Percentiles rank a stretch among this genome's conserved stretches.
Conservation (phyloP, 129 eudicot species). For the Rutidosis leptorrhynchoides region DNA sequence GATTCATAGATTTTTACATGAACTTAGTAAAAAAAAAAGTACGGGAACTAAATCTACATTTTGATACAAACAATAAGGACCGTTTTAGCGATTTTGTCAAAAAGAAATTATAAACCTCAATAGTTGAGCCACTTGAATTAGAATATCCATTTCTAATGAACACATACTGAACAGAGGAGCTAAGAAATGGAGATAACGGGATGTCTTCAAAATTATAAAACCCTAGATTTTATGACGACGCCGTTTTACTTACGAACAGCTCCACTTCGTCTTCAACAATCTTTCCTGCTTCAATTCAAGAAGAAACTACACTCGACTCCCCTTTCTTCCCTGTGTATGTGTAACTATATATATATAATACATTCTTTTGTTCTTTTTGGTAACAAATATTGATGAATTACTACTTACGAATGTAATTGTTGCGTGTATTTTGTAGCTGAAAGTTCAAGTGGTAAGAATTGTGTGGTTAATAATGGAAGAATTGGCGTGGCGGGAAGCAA, state of each 20-base stretch:
- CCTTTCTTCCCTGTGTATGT: constrained; percentile 39
- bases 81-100: too few species aligned
- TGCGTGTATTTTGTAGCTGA: constrained; percentile 44
- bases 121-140: neutral
- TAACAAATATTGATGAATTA: neutral
- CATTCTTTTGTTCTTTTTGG: neutral
- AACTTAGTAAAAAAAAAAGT: too few species aligned
- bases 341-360: neutral
- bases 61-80: too few species aligned
- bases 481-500: constrained; percentile 45
- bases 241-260: constrained; percentile 39
- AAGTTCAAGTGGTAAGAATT: constrained; percentile 20
- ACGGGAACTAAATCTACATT: too few species aligned
- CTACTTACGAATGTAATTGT: neutral
- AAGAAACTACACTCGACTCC: constrained; percentile 32
- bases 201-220: constrained; percentile 14
- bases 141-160: neutral
- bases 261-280: constrained; percentile 38
- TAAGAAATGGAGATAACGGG: constrained; percentile 21
- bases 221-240: constrained; percentile 42
- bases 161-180: neutral
- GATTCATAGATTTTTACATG: too few species aligned
- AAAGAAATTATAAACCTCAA: too few species aligned
- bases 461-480: constrained; percentile 33
- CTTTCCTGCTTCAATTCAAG: constrained; percentile 23